Evolutionary conservation across 805 yeast genomes (phyloP), one percentile per base, ranked within the genome.

Genomic region (Saturnispora gosingensis): DNA sequence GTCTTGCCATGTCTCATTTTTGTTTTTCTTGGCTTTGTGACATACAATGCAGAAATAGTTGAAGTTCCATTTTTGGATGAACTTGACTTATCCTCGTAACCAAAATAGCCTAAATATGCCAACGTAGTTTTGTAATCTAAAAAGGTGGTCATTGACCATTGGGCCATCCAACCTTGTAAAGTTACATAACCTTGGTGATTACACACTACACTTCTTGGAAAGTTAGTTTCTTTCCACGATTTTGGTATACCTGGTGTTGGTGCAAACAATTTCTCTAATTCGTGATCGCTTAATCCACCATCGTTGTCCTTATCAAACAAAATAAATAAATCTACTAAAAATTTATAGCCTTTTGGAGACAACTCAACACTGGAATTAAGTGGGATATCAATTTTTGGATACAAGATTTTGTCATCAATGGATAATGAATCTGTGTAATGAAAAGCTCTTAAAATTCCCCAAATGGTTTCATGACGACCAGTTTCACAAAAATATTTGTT

Each of bases 131-230:
- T 81, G 62, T 85, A 81, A 59, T 90, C 96, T 30, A 93, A 70
- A 58, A 81, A 89, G 0, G 98, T 91, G 0, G 97, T 88, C 86
- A 93, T 85, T 59, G 91, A 84, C 99, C 99, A 93, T 61, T 91
- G 98, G 0, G 99, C 99, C 38, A 93, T 69, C 99, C 99, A 93
- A 3, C 99, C 99, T 69, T 95, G 99, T 27, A 93, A 67, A 0
- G 98, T 88, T 4, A 93, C 89, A 63, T 81, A 78, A 0, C 96
- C 97, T 56, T 82, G 83, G 57, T 89, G 97, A 63, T 89, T 90
- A 49, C 95, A 79, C 1, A 91, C 96, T 10, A 95, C 87, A 1
- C 95, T 80, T 25, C 76, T 72, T 0, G 99, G 99, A 62, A 93
- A 93, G 57, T 82, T 82, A 0, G 87, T 77, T 13, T 86, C 89